Evolutionary conservation across 2,329 filamentous ascomycete genomes (phyloP).

Genomic region (Beauveria asiatica): DNA sequence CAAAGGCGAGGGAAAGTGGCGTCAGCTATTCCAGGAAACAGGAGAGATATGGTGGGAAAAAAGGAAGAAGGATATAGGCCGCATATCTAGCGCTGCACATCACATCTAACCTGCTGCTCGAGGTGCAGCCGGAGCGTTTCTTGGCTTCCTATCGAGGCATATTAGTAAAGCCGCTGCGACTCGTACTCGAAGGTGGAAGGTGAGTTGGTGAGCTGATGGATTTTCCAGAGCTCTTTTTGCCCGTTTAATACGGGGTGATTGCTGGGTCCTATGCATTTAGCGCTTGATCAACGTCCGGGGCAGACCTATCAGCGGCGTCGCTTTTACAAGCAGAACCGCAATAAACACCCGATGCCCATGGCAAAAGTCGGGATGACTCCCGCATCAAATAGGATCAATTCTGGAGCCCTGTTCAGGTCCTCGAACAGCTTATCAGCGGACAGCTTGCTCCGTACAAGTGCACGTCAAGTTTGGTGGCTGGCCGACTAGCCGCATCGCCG

Average conservation of each 20-base stretch:
- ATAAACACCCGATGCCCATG: background rate
- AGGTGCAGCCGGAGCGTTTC: background rate
- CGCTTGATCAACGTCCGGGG: background rate
- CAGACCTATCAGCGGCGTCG: background rate
- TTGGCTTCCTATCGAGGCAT: background rate
- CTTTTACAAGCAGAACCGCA: background rate
- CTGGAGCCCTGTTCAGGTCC: background rate
- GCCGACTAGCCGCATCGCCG: background rate
- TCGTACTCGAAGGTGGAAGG: too few species aligned
- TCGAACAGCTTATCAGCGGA: background rate
- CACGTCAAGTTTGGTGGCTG: background rate
- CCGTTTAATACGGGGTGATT: background rate
- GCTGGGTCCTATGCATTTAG: background rate
- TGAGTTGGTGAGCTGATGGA: background rate
- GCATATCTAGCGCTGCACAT: background rate
- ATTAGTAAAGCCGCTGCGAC: too few species aligned
- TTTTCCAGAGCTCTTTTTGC: background rate
- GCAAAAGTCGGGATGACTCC: slow-evolving; percentile 5
- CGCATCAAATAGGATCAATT: background rate
- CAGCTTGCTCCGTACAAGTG: background rate
- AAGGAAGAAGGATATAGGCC: background rate
- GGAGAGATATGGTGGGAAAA: background rate
- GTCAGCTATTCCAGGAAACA: slow-evolving; percentile 1
- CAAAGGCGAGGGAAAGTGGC: background rate
- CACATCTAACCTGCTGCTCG: background rate